phyloP scores from a whole-genome alignment of 306 rosid species.

The Pachyrhizus erosus region DNA sequence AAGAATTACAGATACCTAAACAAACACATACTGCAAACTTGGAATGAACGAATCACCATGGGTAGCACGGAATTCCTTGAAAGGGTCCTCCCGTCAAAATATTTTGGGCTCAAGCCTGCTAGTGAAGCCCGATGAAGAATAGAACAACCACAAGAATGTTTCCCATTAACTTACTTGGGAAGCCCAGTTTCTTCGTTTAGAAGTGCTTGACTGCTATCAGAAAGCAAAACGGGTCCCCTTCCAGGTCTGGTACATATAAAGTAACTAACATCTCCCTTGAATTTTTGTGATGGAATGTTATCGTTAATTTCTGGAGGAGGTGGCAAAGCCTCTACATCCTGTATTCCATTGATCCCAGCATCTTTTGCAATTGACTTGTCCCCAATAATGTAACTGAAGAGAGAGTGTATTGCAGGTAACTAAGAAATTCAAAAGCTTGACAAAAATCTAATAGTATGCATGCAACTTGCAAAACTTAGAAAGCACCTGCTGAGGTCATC shows the following conservation, averaged over 20 bases:
- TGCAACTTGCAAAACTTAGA: slow-evolving; percentile 32
- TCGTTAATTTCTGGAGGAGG: slow-evolving; percentile 84
- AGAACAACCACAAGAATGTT: slow-evolving; percentile 28
- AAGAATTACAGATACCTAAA: slow-evolving; percentile 40
- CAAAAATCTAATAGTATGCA: slow-evolving; percentile 36
- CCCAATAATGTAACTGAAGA: slow-evolving; percentile 79
- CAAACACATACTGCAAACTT: slow-evolving; percentile 48
- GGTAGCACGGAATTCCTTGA: slow-evolving; percentile 42
- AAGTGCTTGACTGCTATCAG: slow-evolving; percentile 75
- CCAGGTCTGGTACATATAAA: slow-evolving; percentile 98
- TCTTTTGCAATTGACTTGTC: slow-evolving; percentile 86
- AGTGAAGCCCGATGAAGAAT: slow-evolving; percentile 37
- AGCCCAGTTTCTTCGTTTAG: slow-evolving; percentile 83
- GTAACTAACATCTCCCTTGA: slow-evolving; percentile 84
- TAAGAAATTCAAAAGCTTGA: slow-evolving; percentile 37
- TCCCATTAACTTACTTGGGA: slow-evolving; percentile 60
- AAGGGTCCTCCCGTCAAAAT: slow-evolving; percentile 45
- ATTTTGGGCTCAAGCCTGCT: slow-evolving; percentile 43
- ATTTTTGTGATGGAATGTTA: slow-evolving; percentile 71
- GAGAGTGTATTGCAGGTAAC: slow-evolving; percentile 21
- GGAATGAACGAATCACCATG: slow-evolving; percentile 40
- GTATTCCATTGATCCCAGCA: slow-evolving; percentile 67
- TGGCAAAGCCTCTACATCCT: slow-evolving; percentile 72
- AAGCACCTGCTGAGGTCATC: slow-evolving; percentile 79
- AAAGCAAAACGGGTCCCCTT: slow-evolving; percentile 85